Evolutionary conservation across 192 early-diverging fungal species (phyloP).

Genomic region (Borealophlyctis nickersoniae): DNA sequence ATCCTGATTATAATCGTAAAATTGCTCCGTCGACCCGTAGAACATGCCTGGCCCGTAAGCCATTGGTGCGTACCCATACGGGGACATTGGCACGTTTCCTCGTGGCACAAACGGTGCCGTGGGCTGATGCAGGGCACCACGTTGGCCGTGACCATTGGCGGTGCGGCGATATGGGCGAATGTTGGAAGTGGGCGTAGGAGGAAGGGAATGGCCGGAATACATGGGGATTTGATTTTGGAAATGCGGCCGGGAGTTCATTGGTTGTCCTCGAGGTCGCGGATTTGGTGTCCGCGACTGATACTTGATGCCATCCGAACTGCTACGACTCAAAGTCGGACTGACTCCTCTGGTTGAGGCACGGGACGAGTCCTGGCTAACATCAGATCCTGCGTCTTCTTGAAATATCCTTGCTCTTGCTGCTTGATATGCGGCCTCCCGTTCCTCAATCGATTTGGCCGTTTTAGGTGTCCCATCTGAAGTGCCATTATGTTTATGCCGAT

Average conservation of each 20-base stretch:
- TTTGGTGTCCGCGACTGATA: neutral
- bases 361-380: conserved; percentile 3
- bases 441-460: conserved; percentile 59
- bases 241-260: no score
- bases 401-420: conserved; percentile 70
- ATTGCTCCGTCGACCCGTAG: no score
- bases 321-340: neutral
- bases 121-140: neutral
- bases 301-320: neutral
- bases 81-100: no score
- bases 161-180: no score
- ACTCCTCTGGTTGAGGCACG: neutral
- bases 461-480: conserved; percentile 40
- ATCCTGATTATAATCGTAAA: no score
- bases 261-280: no score
- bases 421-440: conserved; percentile 67
- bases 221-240: no score
- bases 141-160: neutral
- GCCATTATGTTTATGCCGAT: conserved; percentile 19
- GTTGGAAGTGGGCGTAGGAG: no score
- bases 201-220: no score
- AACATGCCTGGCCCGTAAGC: no score
- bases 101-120: no score
- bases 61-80: no score
- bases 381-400: conserved; percentile 43